Percentiles rank a stretch among this genome's conserved stretches.
These are phyloP conservation scores for Albifimbria verrucaria DNA, from an alignment of 2,329 filamentous ascomycete genomes.

Conservation along the genomic window DNA sequence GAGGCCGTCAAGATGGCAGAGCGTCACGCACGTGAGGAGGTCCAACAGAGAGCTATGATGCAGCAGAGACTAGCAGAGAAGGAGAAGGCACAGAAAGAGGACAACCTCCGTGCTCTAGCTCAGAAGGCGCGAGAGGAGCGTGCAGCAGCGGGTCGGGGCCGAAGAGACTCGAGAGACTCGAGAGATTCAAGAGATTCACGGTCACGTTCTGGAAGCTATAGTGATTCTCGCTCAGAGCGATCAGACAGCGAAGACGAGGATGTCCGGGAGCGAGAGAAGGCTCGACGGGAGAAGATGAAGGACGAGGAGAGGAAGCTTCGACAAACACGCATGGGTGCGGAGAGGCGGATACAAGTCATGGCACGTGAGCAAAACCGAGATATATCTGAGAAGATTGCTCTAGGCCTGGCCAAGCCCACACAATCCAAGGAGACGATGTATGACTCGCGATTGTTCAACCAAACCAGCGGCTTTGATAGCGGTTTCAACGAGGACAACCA, in stretches of 20 bases:
- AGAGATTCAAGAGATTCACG: conserved; percentile 34
- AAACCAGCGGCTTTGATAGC: conserved; percentile 82
- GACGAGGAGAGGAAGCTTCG: conserved; percentile 88
- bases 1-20: conserved; percentile 94
- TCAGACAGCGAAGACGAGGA: conserved; percentile 64
- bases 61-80: conserved; percentile 95
- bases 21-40: conserved; percentile 90
- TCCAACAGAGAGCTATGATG: conserved; percentile 88
- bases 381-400: conserved; percentile 93
- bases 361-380: conserved; percentile 94
- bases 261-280: conserved; percentile 70
- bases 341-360: conserved; percentile 87
- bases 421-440: conserved; percentile 93
- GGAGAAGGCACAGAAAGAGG: conserved; percentile 92
- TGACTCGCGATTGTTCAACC: conserved; percentile 93
- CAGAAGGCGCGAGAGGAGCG: conserved; percentile 89
- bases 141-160: conserved; percentile 47
- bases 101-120: conserved; percentile 80
- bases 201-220: conserved; percentile 45
- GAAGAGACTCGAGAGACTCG: conserved; percentile 27
- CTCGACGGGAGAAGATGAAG: conserved; percentile 71
- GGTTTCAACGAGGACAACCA: conserved; percentile 97
- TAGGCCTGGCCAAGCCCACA: conserved; percentile 92
- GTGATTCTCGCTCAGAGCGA: conserved; percentile 45
- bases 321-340: conserved; percentile 92